Evolutionary conservation across 140 eudicot genomes (phyloP).

Genomic region (Ambrosia hybrid): DNA sequence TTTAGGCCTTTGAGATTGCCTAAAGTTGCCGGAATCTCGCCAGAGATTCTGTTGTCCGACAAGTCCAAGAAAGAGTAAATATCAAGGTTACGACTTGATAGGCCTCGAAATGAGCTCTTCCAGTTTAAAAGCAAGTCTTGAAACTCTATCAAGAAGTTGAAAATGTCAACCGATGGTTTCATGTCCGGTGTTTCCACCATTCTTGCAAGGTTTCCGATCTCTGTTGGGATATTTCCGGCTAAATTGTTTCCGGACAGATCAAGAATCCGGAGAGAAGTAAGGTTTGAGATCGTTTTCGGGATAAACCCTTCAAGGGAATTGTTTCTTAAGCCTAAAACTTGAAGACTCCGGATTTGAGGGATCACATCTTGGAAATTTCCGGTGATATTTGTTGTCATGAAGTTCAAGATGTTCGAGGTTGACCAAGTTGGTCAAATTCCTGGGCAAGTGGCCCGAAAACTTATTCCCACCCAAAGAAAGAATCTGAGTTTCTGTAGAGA

Average conservation of each 20-base stretch:
- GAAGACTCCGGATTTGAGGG: conserved; percentile 38
- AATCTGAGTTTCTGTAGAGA: conserved; percentile 40
- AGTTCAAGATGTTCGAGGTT: conserved; percentile 59
- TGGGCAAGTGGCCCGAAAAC: conserved; percentile 46
- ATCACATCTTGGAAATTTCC: conserved; percentile 42
- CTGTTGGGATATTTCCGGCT: conserved; percentile 39
- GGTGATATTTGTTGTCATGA: conserved; percentile 45
- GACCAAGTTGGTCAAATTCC: conserved; percentile 42
- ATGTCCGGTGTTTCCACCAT: conserved; percentile 44
- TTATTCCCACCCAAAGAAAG: conserved; percentile 3
- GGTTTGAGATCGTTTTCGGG: conserved; percentile 36
- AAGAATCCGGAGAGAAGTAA: conserved; percentile 48
- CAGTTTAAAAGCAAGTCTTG: conserved; percentile 54
- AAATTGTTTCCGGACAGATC: conserved; percentile 55
- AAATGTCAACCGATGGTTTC: conserved; percentile 25
- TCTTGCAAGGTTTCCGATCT: conserved; percentile 40
- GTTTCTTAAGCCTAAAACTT: conserved; percentile 49
- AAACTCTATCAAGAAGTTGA: conserved; percentile 43
- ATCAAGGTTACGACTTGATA: conserved; percentile 33
- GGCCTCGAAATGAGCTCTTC: conserved; percentile 49
- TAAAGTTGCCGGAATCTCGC: conserved; percentile 58
- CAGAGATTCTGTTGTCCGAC: conserved; percentile 45
- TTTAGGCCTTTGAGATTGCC: conserved; percentile 56
- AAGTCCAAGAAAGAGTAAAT: conserved; percentile 58
- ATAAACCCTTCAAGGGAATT: conserved; percentile 48